Base-by-base conservation (phyloP, 768 basidiomycete species). In the Fibroporia radiculosa region DNA sequence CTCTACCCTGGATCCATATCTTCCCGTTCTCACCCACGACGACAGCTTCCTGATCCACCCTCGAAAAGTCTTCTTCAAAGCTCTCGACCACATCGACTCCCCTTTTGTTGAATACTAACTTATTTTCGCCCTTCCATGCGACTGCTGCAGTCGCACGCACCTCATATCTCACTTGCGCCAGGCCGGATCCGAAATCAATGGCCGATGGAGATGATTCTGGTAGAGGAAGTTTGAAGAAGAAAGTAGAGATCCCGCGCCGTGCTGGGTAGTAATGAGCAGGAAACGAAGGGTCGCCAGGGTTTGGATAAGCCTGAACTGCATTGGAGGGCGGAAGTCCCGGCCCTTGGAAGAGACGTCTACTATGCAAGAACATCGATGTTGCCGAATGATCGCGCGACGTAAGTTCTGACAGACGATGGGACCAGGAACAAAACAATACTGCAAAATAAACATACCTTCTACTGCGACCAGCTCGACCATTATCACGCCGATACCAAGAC, bases 281-380 rank as follows among this genome's bases (percentile, higher is more conserved):
- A 3, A 91, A 62, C 0, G 71, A 71, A 1, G 76, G 72, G 47
- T 80, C 77, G 1, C 74, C 81, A 13, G 76, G 70, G 4, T 65
- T 57, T 2, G 80, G 74, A 57, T 82, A 72, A 1, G 77, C 70
- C 44, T 82, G 71, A 0, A 92, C 86, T 1, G 89, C 84, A 58
- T 91, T 91, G 10, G 88, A 90, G 6, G 86, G 85, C 0, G 88
- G 89, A 6, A 90, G 67, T 14, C 79, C 80, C 2, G 83, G 84
- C 2, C 87, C 88, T 62, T 91, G 88, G 57, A 89, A 92, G 5
- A 86, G 58, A 25, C 84, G 73, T 23, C 77, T 72, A 45, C 70
- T 75, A 50, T 84, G 82, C 24, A 89, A 60, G 54, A 90, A 91
- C 0, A 79, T 82, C 22, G 81, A 83, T 0, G 81, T 84, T 2